These are phyloP conservation scores for Iberis pinnata DNA, from an alignment of 345 rosid genomes.

Conservation along the genomic window DNA sequence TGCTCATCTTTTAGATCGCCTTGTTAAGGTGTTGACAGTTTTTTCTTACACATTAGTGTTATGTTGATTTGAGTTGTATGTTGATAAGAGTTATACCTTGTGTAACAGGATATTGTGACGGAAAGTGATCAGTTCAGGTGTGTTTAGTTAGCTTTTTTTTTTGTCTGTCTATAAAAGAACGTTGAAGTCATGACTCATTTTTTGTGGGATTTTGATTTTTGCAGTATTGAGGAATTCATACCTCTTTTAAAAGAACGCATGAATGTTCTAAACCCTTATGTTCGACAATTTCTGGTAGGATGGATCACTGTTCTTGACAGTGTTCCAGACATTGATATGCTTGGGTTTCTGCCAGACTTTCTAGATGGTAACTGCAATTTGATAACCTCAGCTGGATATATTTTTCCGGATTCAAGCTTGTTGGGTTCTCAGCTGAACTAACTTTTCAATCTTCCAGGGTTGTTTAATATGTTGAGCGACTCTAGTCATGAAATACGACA, in stretches of 20 bases:
- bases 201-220: slow-evolving; percentile 25
- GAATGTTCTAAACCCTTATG: slow-evolving; percentile 88
- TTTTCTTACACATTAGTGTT: not conserved
- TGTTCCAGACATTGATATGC: slow-evolving; percentile 99
- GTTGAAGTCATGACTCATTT: not conserved
- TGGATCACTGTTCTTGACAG: slow-evolving; percentile 99
- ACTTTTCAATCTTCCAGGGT: slow-evolving; percentile 43
- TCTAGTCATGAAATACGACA: slow-evolving; percentile 96
- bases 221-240: slow-evolving; percentile 98
- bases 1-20: slow-evolving; percentile 96
- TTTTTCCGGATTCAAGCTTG: slow-evolving; percentile 4
- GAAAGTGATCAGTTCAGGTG: slow-evolving; percentile 99
- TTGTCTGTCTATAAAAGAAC: not conserved
- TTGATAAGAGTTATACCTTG: slow-evolving; percentile 27
- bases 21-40: slow-evolving; percentile 62
- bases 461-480: slow-evolving; percentile 98
- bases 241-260: slow-evolving; percentile 93
- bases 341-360: slow-evolving; percentile 99
- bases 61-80: not conserved
- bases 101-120: slow-evolving; percentile 95
- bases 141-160: slow-evolving; percentile 17
- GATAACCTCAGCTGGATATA: slow-evolving; percentile 10
- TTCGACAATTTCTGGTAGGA: slow-evolving; percentile 98
- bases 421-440: slow-evolving; percentile 12
- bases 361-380: slow-evolving; percentile 72